Conservation (phyloP, 2,329 filamentous ascomycete species). For the Orbilia javanica region DNA sequence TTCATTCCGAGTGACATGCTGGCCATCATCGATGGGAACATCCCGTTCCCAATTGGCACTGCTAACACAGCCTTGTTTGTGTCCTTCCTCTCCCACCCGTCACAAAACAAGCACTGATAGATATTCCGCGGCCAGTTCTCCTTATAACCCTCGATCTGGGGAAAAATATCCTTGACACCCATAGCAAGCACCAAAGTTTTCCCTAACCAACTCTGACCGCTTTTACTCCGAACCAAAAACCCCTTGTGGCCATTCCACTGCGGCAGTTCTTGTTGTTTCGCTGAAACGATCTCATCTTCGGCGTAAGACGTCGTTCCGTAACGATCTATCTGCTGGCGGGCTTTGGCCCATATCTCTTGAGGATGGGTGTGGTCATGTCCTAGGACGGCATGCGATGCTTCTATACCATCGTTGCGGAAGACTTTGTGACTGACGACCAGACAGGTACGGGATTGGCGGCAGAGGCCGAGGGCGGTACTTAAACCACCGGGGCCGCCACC, state of each 20-base stretch:
- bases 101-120: conserved; percentile 23
- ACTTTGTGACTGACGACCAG: conserved; percentile 59
- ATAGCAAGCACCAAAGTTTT: conserved; percentile 71
- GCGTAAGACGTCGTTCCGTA: conserved; percentile 46
- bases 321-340: conserved; percentile 59
- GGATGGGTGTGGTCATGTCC: conserved; percentile 61
- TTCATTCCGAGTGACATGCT: conserved; percentile 27
- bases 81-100: conserved; percentile 16
- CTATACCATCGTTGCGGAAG: conserved; percentile 61
- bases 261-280: not conserved
- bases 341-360: conserved; percentile 58
- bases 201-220: conserved; percentile 65
- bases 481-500: conserved; percentile 60
- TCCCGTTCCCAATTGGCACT: not conserved
- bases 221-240: conserved; percentile 5
- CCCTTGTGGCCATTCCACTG: conserved; percentile 18
- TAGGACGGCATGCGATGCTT: conserved; percentile 59
- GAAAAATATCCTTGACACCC: conserved; percentile 70
- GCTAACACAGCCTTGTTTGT: conserved; percentile 5
- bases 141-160: conserved; percentile 70
- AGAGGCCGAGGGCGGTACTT: conserved; percentile 59
- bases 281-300: conserved; percentile 9
- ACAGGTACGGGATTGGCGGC: conserved; percentile 60
- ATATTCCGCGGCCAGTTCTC: conserved; percentile 68
- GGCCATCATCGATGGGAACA: not conserved